Conservation (phyloP, 2,329 filamentous ascomycete species). For the Purpureocillium takamizusanense region DNA sequence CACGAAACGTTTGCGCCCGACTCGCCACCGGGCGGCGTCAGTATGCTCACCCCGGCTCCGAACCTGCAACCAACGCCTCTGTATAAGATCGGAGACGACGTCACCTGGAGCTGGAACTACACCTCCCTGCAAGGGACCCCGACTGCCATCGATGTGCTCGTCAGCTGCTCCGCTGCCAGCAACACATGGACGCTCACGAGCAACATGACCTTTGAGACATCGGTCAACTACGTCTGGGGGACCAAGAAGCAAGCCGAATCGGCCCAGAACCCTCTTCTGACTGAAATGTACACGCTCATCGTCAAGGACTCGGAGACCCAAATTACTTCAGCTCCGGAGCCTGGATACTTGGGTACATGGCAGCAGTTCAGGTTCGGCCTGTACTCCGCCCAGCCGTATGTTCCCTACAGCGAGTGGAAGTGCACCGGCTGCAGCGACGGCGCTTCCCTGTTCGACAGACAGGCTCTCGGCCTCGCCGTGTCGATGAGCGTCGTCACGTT, state of each 20-base stretch:
- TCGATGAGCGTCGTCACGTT: constrained; percentile 48
- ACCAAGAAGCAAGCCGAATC: constrained; percentile 39
- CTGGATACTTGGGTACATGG: constrained; percentile 46
- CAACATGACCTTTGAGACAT: constrained; percentile 51
- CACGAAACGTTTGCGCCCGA: constrained; percentile 34
- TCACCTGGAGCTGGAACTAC: constrained; percentile 59
- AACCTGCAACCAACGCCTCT: constrained; percentile 35
- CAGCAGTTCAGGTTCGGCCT: constrained; percentile 46
- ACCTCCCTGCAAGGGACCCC: constrained; percentile 49
- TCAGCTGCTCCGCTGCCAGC: constrained; percentile 42
- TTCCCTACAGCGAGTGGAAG: constrained; percentile 39
- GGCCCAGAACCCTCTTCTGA: constrained; percentile 36
- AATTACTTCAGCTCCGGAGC: constrained; percentile 37
- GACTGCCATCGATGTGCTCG: constrained; percentile 50
- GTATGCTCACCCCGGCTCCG: constrained; percentile 42
- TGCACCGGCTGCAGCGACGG: constrained; percentile 51
- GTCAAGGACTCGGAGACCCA: constrained; percentile 49
- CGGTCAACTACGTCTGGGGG: constrained; percentile 49
- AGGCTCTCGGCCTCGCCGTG: constrained; percentile 40
- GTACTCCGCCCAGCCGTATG: constrained; percentile 44
- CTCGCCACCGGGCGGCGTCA: constrained; percentile 40
- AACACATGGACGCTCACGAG: constrained; percentile 52
- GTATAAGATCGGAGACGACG: constrained; percentile 50
- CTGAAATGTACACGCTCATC: constrained; percentile 50
- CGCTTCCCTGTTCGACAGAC: constrained; percentile 33